Evolutionary conservation across 768 basidiomycete genomes (phyloP).

Genomic region (Mycena rosella): DNA sequence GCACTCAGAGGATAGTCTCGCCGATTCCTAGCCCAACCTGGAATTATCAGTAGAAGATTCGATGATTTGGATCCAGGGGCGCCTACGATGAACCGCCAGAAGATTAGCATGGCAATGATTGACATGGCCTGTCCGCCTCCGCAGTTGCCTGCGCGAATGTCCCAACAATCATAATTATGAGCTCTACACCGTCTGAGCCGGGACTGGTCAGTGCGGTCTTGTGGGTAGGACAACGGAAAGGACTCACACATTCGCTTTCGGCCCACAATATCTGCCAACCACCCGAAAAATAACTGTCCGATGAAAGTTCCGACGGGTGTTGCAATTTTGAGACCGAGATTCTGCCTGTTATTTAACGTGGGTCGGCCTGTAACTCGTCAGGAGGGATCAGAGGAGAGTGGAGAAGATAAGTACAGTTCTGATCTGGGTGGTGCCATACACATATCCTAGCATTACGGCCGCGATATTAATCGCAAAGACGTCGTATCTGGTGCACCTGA

Average conservation of each 20-base stretch:
- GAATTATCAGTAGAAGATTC: not conserved
- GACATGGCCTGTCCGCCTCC: conserved; percentile 74
- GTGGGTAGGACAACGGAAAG: conserved; percentile 43
- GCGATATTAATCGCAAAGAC: no score
- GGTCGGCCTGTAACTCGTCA: no score
- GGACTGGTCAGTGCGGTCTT: not conserved
- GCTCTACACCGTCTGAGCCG: conserved; percentile 73
- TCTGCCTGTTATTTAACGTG: no score
- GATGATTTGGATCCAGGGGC: not conserved
- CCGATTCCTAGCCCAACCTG: conserved; percentile 89
- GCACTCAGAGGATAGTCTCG: conserved; percentile 88
- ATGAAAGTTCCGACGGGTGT: conserved; percentile 81
- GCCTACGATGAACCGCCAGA: conserved; percentile 82
- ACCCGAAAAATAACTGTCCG: conserved; percentile 84
- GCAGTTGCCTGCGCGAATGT: conserved; percentile 87
- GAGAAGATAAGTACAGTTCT: no score
- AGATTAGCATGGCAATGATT: conserved; percentile 80
- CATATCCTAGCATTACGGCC: no score
- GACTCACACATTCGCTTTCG: conserved; percentile 81
- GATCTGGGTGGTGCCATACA: no score
- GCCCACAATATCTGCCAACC: conserved; percentile 81
- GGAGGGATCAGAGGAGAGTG: no score
- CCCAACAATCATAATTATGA: conserved; percentile 85
- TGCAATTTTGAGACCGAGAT: conserved; percentile 83
- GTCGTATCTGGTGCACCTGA: no score